Percentiles rank a stretch among this genome's conserved stretches.
These are phyloP conservation scores for Pittosporum tobira DNA, from an alignment of 129 eudicot genomes.

Conservation along the genomic window DNA sequence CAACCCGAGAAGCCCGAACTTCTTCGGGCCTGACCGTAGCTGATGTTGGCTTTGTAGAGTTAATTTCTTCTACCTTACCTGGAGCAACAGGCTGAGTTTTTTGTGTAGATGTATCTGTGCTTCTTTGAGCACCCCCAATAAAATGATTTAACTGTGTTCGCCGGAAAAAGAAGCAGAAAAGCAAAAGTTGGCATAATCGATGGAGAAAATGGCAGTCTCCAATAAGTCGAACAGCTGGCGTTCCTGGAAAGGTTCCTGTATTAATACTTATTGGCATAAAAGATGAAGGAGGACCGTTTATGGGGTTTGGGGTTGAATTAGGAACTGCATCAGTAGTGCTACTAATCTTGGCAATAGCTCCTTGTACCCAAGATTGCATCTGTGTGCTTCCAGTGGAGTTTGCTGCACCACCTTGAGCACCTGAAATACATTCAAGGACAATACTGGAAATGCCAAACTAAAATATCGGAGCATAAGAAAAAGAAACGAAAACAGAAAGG, in stretches of 20 bases:
- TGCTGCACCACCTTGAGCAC: slow-evolving; percentile 65
- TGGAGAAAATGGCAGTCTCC: slow-evolving; percentile 98
- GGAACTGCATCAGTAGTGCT: slow-evolving; percentile 71
- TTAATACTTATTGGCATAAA: slow-evolving; percentile 97
- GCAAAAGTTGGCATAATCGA: slow-evolving; percentile 82
- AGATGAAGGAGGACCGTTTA: slow-evolving; percentile 71
- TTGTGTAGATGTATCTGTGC: slow-evolving; percentile 48
- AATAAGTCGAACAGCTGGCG: slow-evolving; percentile 95
- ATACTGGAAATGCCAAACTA: neutral
- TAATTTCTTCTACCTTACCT: slow-evolving; percentile 70
- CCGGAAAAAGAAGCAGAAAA: slow-evolving; percentile 84
- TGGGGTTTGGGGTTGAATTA: slow-evolving; percentile 64
- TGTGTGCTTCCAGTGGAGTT: slow-evolving; percentile 83
- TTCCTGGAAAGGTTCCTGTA: slow-evolving; percentile 96
- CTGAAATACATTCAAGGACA: no score
- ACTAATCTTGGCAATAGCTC: slow-evolving; percentile 96
- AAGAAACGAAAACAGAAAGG: no score
- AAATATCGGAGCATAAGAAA: neutral
- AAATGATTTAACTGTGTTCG: slow-evolving; percentile 63
- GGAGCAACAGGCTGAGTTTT: slow-evolving; percentile 52
- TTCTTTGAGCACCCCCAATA: slow-evolving; percentile 62
- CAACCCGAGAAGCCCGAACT: slow-evolving; percentile 38
- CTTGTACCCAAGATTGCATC: slow-evolving; percentile 99
- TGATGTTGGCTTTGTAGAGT: slow-evolving; percentile 45
- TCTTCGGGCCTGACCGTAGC: slow-evolving; percentile 52